Percentiles rank a stretch among this genome's conserved stretches.
Conservation (phyloP, 2,329 filamentous ascomycete species). For the Epichloe sp. region DNA sequence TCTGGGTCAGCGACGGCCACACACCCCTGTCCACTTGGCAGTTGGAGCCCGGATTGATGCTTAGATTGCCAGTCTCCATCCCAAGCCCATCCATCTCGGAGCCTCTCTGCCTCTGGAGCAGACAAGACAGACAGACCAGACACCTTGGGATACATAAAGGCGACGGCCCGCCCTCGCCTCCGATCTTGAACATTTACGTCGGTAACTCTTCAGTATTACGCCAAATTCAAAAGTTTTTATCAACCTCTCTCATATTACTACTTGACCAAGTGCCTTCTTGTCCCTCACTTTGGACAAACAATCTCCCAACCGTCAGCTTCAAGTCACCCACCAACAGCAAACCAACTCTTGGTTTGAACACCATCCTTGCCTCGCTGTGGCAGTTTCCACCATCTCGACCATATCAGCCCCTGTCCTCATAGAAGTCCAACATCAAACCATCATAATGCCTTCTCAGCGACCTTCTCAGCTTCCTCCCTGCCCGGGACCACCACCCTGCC, state of each 20-base stretch:
- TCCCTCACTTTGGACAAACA: neutral
- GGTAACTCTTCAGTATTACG: neutral
- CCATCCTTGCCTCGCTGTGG: neutral
- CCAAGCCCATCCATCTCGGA: neutral
- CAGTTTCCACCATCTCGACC: neutral
- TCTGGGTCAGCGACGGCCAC: neutral
- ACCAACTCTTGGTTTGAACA: neutral
- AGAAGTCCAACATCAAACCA: conserved; percentile 8
- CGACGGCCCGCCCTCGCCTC: conserved; percentile 13
- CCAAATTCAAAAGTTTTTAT: neutral
- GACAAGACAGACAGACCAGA: neutral
- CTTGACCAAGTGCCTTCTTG: neutral
- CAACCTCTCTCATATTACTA: neutral
- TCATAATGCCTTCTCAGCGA: conserved; percentile 42
- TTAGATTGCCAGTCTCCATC: conserved; percentile 18
- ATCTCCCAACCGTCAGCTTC: too few relatives aligned
- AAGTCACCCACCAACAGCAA: neutral
- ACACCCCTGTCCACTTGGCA: neutral
- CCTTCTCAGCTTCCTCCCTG: conserved; percentile 54
- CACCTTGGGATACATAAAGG: conserved; percentile 19
- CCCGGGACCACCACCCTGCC: conserved; percentile 51
- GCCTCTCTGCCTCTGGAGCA: neutral
- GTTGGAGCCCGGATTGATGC: conserved; percentile 2
- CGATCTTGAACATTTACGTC: neutral
- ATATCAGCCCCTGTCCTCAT: neutral